A percentile compares a stretch with the other conserved stretches of the same genome.
phyloP scores from a whole-genome alignment of 2,329 filamentous ascomycete genomes.

The Pseudogymnoascus sp. region DNA sequence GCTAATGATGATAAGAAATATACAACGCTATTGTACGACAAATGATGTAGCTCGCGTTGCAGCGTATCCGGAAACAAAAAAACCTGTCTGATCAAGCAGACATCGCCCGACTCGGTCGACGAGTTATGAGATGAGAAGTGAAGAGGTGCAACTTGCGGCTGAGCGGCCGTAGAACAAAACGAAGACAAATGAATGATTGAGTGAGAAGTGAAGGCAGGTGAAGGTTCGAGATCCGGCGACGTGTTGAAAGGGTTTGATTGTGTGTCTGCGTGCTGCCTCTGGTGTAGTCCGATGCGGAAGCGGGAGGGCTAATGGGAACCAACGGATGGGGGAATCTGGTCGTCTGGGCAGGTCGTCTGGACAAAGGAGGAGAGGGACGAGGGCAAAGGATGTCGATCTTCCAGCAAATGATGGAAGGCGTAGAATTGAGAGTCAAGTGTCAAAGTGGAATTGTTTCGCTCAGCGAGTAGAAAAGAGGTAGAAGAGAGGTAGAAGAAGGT shows the following conservation, averaged over 20 bases:
- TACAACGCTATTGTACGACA: background rate
- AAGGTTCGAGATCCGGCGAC: background rate
- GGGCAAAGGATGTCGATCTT: background rate
- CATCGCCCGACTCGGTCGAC: background rate
- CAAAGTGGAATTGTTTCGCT: background rate
- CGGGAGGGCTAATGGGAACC: background rate
- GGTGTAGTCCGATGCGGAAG: background rate
- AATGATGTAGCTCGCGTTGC: background rate
- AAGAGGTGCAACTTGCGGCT: background rate
- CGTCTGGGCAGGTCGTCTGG: background rate
- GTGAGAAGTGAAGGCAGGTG: background rate
- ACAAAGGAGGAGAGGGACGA: background rate
- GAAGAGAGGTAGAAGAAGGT: background rate
- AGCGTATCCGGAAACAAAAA: background rate
- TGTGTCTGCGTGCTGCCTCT: background rate
- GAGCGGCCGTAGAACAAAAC: background rate
- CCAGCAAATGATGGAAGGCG: background rate
- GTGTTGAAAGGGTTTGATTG: background rate
- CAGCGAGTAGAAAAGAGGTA: background rate
- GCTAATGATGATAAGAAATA: background rate
- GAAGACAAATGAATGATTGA: background rate
- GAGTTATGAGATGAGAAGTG: background rate
- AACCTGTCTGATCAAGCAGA: background rate
- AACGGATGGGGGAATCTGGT: background rate
- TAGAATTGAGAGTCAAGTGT: background rate